phyloP scores from a whole-genome alignment of 352 stramenopile species.

The Globisporangium nunn region DNA sequence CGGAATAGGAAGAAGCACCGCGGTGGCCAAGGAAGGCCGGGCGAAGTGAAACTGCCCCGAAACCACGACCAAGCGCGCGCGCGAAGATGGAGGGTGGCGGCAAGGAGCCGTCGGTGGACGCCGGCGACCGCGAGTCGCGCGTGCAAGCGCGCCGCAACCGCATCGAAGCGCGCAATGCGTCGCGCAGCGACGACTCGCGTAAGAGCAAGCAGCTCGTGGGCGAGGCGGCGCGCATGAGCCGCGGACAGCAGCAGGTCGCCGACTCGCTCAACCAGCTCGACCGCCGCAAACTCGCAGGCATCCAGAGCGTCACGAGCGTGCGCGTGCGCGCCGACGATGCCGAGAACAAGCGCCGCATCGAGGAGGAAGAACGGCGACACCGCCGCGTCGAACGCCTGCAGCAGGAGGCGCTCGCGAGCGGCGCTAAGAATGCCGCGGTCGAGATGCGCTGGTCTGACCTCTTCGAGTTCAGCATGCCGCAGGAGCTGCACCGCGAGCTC shows the following conservation, averaged over 20 bases:
- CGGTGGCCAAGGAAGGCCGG: too few species aligned
- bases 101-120: conserved; percentile 28
- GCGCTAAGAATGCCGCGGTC: conserved; percentile 89
- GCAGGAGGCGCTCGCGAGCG: conserved; percentile 87
- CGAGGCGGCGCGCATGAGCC: conserved; percentile 62
- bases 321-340: conserved; percentile 85
- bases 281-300: conserved; percentile 61
- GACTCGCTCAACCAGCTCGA: conserved; percentile 77
- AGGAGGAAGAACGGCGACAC: conserved; percentile 87
- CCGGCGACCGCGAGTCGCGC: conserved; percentile 52
- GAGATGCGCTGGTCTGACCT: conserved; percentile 91
- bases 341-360: conserved; percentile 85
- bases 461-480: conserved; percentile 90
- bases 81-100: conserved; percentile 16
- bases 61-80: too few species aligned
- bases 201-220: conserved; percentile 60
- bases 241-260: conserved; percentile 67
- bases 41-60: not conserved
- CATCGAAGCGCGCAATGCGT: conserved; percentile 73
- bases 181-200: conserved; percentile 69
- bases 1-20: too few species aligned
- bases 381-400: conserved; percentile 81
- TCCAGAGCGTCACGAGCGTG: conserved; percentile 89
- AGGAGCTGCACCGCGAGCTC: conserved; percentile 89
- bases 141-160: conserved; percentile 57